phyloP scores from a whole-genome alignment of 768 basidiomycete species.

The Chalciporus chontae region DNA sequence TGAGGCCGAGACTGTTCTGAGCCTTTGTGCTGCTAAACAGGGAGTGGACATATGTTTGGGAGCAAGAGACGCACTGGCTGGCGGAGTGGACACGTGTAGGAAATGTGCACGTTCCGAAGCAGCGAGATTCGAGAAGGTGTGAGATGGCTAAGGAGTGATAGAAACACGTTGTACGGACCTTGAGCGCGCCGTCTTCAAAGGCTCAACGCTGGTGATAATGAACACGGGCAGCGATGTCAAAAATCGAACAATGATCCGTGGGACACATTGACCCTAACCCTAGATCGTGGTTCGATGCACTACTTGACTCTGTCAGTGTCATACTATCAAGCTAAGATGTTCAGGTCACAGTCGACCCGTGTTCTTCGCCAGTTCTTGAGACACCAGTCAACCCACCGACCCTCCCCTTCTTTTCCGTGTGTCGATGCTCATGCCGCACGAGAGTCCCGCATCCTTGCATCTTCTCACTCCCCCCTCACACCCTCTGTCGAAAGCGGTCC shows the following conservation, averaged over 20 bases:
- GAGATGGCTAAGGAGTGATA: conserved; percentile 14
- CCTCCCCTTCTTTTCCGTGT: conserved; percentile 55
- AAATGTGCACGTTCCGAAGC: conserved; percentile 27
- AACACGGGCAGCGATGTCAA: no score
- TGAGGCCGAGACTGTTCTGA: not conserved
- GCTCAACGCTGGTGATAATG: not conserved
- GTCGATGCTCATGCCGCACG: conserved; percentile 79
- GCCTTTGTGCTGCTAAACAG: conserved; percentile 1
- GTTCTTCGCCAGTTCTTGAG: not conserved
- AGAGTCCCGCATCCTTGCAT: conserved; percentile 49
- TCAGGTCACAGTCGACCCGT: not conserved
- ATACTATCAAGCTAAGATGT: not conserved
- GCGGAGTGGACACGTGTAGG: conserved; percentile 48
- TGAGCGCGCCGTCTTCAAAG: not conserved
- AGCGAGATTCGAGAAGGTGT: conserved; percentile 4
- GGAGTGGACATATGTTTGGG: not conserved
- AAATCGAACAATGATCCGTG: not conserved
- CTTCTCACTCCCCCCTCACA: conserved; percentile 16
- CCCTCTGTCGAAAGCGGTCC: conserved; percentile 54
- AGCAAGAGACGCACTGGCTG: conserved; percentile 9
- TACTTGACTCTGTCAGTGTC: no score
- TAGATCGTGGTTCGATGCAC: not conserved
- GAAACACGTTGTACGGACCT: conserved; percentile 8
- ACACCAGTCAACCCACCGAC: not conserved
- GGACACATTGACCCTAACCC: conserved; percentile 4